Percentiles rank a stretch among this genome's conserved stretches.
These are phyloP conservation scores for Pichia cactophila DNA, from an alignment of 1,139 yeast genomes.

Conservation along the genomic window DNA sequence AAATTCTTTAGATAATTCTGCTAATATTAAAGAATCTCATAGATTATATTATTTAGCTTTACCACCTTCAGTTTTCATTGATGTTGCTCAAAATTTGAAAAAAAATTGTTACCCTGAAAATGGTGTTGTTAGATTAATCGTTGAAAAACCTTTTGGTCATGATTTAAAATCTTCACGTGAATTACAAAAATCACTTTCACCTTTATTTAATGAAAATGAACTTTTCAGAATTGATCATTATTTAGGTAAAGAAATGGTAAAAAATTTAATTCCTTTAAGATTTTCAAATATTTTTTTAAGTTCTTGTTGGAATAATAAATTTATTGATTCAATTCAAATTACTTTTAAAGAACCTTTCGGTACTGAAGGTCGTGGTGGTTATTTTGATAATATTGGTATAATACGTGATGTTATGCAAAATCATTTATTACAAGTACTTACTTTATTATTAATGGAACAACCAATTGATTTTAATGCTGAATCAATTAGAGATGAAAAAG, in stretches of 20 bases:
- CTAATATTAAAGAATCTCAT: conserved; percentile 44
- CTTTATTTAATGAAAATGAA: conserved; percentile 86
- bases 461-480: conserved; percentile 88
- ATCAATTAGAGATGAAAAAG: conserved; percentile 93
- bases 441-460: conserved; percentile 90
- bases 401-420: conserved; percentile 98
- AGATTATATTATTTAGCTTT: conserved; percentile 87
- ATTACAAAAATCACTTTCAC: conserved; percentile 70
- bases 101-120: conserved; percentile 53
- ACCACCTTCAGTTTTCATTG: conserved; percentile 86
- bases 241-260: conserved; percentile 96
- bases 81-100: conserved; percentile 70
- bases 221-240: conserved; percentile 94
- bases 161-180: conserved; percentile 74
- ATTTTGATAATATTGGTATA: conserved; percentile 90
- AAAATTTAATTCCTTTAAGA: conserved; percentile 79
- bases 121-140: conserved; percentile 67
- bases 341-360: conserved; percentile 96
- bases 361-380: conserved; percentile 98
- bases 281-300: conserved; percentile 82
- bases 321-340: conserved; percentile 73
- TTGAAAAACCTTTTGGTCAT: conserved; percentile 97
- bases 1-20: conserved; percentile 48
- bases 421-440: conserved; percentile 87
- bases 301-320: conserved; percentile 81